Base-by-base conservation (phyloP, 345 rosid genomes). In the Trapa incisa region DNA sequence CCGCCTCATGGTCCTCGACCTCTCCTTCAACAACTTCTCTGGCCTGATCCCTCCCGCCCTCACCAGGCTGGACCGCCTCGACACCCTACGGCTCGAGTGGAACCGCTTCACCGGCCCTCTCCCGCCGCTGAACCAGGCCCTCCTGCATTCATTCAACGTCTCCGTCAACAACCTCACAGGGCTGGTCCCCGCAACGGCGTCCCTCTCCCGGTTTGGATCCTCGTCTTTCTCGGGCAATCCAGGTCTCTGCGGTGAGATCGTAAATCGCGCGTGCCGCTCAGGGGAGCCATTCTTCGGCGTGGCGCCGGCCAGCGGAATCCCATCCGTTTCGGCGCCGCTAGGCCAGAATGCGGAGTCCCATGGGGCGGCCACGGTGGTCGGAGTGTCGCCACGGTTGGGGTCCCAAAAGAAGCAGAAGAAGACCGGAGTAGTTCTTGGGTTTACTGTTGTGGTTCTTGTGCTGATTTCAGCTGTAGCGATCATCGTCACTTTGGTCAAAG, bases 141-240 rank as follows among this genome's bases (percentile, higher is more conserved):
- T 75, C 66, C 82, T 94, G 2, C 36, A 22, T 0, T 65, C 66
- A 0, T 86, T 94, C 67, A 86, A 94, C 72, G 85, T 88, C 17
- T 94, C 97, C 22, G 84, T 83, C 1, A 94, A 94, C 78, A 81
- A 88, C 56, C 85, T 94, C 47, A 82, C 87, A 39, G 97, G 99
- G 0, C 37, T 76, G 0, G 76, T 94, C 54, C 97, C 99, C 0
- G 63, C 65, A 1, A 94, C 99, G 9, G 76, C 84, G 7, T 82
- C 96, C 16, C 79, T 91, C 1, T 76, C 86, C 9, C 78, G 85
- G 75, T 88, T 94, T 67, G 85, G 53, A 5, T 41, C 85, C 64
- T 71, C 93, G 54, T 70, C 97, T 71, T 91, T 89, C 66, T 70
- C 58, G 10, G 67, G 68, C 35, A 91, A 94, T 73, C 89, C 89